A percentile compares a stretch with the other conserved stretches of the same genome.
These are phyloP conservation scores for Beta macrorhiza DNA, from an alignment of 179 eudicot genomes.

Conservation along the genomic window DNA sequence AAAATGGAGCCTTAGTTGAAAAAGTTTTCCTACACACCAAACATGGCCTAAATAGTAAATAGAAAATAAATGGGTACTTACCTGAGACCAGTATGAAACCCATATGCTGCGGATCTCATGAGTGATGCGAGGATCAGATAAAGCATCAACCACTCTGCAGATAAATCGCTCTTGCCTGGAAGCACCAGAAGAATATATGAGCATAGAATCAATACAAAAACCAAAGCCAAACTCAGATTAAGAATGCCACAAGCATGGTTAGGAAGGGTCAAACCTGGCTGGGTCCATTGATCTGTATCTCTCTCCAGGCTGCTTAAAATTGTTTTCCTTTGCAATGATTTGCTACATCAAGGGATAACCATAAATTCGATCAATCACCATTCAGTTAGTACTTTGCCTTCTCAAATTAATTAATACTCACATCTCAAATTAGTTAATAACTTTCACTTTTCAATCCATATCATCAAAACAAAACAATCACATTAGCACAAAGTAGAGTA, in stretches of 20 bases:
- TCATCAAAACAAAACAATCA: not conserved
- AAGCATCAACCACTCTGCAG: constrained; percentile 66
- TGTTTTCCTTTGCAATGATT: constrained; percentile 84
- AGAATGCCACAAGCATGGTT: not conserved
- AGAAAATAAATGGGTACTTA: constrained; percentile 17
- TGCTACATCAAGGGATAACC: constrained; percentile 42
- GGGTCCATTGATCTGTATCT: constrained; percentile 80
- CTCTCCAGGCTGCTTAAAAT: constrained; percentile 95
- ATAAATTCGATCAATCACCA: constrained; percentile 12
- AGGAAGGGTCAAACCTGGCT: constrained; percentile 54
- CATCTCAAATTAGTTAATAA: too few relatives aligned
- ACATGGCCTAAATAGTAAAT: too few relatives aligned
- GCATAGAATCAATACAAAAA: not conserved
- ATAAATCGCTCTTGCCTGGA: constrained; percentile 88
- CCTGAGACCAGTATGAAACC: constrained; percentile 96
- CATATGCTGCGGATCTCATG: constrained; percentile 85
- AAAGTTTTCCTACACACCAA: too few relatives aligned
- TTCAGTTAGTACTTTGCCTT: not conserved
- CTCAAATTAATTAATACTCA: not conserved
- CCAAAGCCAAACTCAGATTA: not conserved
- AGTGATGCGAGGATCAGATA: constrained; percentile 80
- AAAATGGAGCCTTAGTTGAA: too few relatives aligned
- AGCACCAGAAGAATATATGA: constrained; percentile 10
- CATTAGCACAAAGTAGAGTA: not conserved
- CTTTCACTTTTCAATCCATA: not conserved